Evolutionary conservation across 2,329 filamentous ascomycete genomes (phyloP), one percentile per base, ranked within the genome.

Genomic region (Trichoderma harzianum): DNA sequence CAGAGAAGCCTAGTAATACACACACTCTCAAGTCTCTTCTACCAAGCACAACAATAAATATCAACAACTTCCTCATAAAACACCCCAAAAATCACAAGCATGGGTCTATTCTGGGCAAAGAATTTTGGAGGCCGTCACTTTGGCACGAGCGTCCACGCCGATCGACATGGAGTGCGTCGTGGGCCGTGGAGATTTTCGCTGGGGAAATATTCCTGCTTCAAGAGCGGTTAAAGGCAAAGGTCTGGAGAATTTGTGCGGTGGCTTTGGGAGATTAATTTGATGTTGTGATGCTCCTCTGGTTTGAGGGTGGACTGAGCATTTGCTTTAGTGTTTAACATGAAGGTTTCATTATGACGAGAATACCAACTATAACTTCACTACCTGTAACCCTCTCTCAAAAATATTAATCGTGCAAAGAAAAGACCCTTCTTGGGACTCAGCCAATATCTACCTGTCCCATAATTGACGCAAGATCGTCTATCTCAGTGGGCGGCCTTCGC

Each of bases 161-260:
- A 84, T 76, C 81, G 80, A 12, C 78, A 85, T 73, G 86, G 86
- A 60, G 78, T 87, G 8, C 84, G 81, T 64, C 82, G 84, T 12
- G 86, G 86, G 2, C 84, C 85, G 3, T 87, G 85, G 84, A 80
- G 86, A 57, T 84, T 87, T 76, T 84, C 83, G 64, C 79, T 86
- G 55, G 84, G 85, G 73, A 82, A 80, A 58, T 86, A 86, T 77
- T 85, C 82, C 81, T 88, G 86, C 79, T 88, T 88, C 82, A 84
- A 80, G 70, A 75, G 73, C 60, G 32, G 63, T 2, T 68, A 24
- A 62, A 28, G 12, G 14, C 2, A 24, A 3, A 30, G 12, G 51
- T 3, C 7, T 24, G 21, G 57, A n/a, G 57, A 7, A 7, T 6
- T 34, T 8, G 12, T 12, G 14, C 1, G 3, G 1, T 4, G 58